Percentiles rank a stretch among this genome's conserved stretches.
Conservation (phyloP, 2,329 filamentous ascomycete genomes). For the Hypoxylon sp. region DNA sequence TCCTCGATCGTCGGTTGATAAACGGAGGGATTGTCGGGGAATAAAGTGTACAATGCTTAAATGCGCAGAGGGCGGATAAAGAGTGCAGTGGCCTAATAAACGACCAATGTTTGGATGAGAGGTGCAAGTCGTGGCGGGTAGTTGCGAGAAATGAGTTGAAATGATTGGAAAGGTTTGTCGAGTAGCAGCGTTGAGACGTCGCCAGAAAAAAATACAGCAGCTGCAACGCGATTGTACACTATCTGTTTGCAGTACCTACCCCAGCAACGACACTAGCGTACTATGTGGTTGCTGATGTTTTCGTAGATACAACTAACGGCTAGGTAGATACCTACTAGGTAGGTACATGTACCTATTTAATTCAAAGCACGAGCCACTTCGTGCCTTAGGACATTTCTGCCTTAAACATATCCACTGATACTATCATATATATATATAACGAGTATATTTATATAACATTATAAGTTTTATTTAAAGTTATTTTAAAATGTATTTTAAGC, state of each 20-base stretch:
- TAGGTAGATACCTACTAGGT: constrained; percentile 1
- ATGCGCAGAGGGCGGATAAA: constrained; percentile 20
- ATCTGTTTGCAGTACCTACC: constrained; percentile 19
- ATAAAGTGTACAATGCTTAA: constrained; percentile 13
- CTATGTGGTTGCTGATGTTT: not conserved
- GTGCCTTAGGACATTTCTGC: no score
- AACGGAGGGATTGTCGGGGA: constrained; percentile 9
- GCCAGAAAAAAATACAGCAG: constrained; percentile 22
- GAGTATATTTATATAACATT: no score
- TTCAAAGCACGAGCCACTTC: not conserved
- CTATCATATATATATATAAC: no score
- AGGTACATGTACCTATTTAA: constrained; percentile 6
- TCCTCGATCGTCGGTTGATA: constrained; percentile 31
- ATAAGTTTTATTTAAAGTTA: no score
- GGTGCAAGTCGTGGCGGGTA: constrained; percentile 10
- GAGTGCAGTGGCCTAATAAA: constrained; percentile 23
- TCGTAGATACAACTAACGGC: not conserved
- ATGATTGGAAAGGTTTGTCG: constrained; percentile 28
- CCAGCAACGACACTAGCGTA: constrained; percentile 30
- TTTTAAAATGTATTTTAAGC: no score
- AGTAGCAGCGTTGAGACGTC: constrained; percentile 20
- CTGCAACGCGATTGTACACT: constrained; percentile 34
- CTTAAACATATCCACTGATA: no score
- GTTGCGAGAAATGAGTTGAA: constrained; percentile 20
- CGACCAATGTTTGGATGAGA: constrained; percentile 8